Base-by-base conservation (phyloP, 163 green algal species). In the Prototheca wickerhamii region DNA sequence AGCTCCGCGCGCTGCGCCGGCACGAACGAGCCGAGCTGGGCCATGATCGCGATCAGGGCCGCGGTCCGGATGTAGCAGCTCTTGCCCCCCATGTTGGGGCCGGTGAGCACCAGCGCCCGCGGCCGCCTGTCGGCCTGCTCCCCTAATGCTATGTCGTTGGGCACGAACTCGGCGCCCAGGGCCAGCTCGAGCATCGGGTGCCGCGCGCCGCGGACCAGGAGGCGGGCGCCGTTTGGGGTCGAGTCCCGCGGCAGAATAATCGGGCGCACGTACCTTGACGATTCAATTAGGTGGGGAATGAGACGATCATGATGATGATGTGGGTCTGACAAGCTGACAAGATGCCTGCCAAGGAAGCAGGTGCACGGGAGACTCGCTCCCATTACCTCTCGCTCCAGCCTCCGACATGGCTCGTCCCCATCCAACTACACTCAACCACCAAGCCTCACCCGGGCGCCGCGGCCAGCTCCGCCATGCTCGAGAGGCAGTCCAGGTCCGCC, bases 61-160 rank as follows among this genome's bases (percentile, higher is more conserved):
- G 79, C 78, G 53, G 86, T 73, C 7, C 87, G 77, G 21, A 91
- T 88, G 74, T 84, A 88, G 63, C 79, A 89, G 49, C 67, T 86
- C 82, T 98, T 97, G 68, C 91, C 91, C 63, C 89, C 91, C 90
- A 96, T 96, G 83, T 95, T 97, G 51, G 85, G 90, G 0, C 89
- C 89, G 0, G 88, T 95, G 58, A 95, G 74, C 18, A 93, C 61
- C 49, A 78, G 55, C 31, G 74, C 76, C 23, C 72, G 42, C n/a
- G 37, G 31, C 7, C 3, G 35, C 6, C 37, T 17, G 32, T 20
- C 53, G 29, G 15, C 10, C 33, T 31, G 15, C 4, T 12, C 25
- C 21, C 44, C 61, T 42, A 92, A 61, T 1, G 56, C 17, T 1
- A 84, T 60, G 62, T 89, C 77, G 64, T 96, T 96, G 25, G 86